Conservation (phyloP, 441 rosid genomes). For the Corymbia calophylla region DNA sequence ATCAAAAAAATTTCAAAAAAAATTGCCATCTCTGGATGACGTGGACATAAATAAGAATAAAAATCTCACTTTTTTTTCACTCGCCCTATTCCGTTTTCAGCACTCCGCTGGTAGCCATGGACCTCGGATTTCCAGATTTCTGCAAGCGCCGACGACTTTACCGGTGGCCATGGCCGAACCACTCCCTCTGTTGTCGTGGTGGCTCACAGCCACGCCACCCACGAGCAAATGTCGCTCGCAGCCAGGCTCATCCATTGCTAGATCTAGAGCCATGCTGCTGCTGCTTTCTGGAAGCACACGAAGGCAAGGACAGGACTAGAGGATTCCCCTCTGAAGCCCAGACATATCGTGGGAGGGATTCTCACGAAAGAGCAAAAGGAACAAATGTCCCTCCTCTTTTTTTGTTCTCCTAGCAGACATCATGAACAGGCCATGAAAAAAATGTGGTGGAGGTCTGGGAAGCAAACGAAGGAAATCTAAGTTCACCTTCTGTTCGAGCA, state of each 20-base stretch:
- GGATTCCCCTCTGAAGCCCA: not conserved
- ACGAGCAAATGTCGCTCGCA: not conserved
- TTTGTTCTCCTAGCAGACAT: not conserved
- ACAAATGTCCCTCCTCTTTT: not conserved
- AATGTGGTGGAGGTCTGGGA: not conserved
- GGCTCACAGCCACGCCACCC: not conserved
- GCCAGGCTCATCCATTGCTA: not conserved
- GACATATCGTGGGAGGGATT: not conserved
- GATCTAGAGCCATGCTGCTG: not conserved
- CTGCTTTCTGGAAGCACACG: not conserved
- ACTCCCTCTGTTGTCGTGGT: not conserved
- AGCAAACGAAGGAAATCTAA: not conserved
- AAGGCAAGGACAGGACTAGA: not conserved
- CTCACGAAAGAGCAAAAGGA: not conserved
- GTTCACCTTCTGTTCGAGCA: not conserved
- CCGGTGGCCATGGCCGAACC: not conserved
- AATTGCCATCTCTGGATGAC: rapidly evolving
- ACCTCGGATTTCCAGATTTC: not conserved
- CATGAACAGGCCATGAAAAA: not conserved
- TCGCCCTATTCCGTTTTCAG: not conserved
- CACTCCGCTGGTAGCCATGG: not conserved
- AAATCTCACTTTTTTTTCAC: not conserved
- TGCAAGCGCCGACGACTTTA: not conserved
- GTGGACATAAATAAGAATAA: not conserved
- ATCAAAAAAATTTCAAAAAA: too few relatives aligned